Conservation (phyloP, 495 filamentous ascomycete genomes). For the Podospora conica region DNA sequence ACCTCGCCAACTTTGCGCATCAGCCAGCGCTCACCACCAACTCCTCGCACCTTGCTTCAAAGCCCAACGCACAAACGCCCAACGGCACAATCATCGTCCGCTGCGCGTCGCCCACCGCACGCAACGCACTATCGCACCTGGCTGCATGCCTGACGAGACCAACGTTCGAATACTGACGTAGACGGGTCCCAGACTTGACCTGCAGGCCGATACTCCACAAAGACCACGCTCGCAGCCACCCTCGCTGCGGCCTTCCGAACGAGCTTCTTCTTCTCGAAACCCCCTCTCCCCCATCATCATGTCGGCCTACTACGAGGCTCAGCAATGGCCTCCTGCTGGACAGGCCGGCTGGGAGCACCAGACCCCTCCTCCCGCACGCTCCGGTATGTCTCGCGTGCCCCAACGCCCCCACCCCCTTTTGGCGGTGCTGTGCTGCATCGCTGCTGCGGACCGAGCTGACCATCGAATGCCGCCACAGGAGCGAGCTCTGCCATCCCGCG, state of each 20-base stretch:
- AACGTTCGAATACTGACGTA: constrained; percentile 15
- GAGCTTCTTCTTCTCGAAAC: constrained; percentile 18
- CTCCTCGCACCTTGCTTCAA: constrained; percentile 7
- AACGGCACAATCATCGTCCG: constrained; percentile 2
- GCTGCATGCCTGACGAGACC: constrained; percentile 1
- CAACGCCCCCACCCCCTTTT: not conserved
- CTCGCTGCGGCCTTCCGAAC: constrained; percentile 32
- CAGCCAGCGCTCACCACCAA: constrained; percentile 7
- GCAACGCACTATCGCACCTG: constrained; percentile 8
- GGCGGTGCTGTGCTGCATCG: not conserved
- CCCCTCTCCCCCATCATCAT: constrained; percentile 42
- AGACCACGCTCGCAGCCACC: not conserved
- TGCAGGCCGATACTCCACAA: constrained; percentile 15
- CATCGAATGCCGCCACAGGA: constrained; percentile 46
- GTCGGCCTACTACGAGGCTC: constrained; percentile 82
- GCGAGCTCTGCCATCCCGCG: constrained; percentile 70
- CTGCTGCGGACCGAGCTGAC: constrained; percentile 23
- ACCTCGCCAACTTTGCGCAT: constrained; percentile 10
- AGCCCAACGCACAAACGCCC: not conserved
- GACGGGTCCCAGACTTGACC: constrained; percentile 11
- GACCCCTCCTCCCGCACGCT: constrained; percentile 77
- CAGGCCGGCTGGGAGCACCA: constrained; percentile 69
- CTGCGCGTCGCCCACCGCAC: constrained; percentile 13
- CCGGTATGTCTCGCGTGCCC: constrained; percentile 49
- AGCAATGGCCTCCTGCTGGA: constrained; percentile 64